A percentile compares a stretch with the other conserved stretches of the same genome.
phyloP scores from a whole-genome alignment of 768 basidiomycete genomes.

The Amanita inopinata region DNA sequence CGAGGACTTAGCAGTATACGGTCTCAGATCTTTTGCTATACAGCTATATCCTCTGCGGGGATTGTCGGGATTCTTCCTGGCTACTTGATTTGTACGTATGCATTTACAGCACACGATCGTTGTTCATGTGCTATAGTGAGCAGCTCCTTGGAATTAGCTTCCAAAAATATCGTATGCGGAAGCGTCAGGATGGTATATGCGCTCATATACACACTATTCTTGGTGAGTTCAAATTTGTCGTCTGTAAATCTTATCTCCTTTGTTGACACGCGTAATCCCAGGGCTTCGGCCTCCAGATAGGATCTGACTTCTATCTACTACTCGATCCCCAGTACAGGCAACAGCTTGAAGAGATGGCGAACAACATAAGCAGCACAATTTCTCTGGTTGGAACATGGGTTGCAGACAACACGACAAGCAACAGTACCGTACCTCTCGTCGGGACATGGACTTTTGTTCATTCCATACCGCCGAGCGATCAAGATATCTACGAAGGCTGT shows the following conservation, averaged over 20 bases:
- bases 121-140: slow-evolving; percentile 37
- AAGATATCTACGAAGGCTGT: slow-evolving; percentile 55
- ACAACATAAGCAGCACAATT: slow-evolving; percentile 36
- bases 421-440: slow-evolving; percentile 32
- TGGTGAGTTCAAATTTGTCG: slow-evolving; percentile 25
- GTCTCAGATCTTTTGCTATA: slow-evolving; percentile 78
- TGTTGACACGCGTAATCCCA: slow-evolving; percentile 13
- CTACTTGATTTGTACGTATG: slow-evolving; percentile 54
- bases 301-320: slow-evolving; percentile 70
- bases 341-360: slow-evolving; percentile 43
- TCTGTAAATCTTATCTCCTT: background rate
- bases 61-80: slow-evolving; percentile 90
- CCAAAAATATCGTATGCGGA: slow-evolving; percentile 78
- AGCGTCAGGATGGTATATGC: slow-evolving; percentile 86
- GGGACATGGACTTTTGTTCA: slow-evolving; percentile 66
- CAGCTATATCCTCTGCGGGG: slow-evolving; percentile 79
- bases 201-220: slow-evolving; percentile 77
- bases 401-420: slow-evolving; percentile 42
- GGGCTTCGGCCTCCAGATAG: slow-evolving; percentile 81
- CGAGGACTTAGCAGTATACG: slow-evolving; percentile 76
- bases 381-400: slow-evolving; percentile 58
- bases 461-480: slow-evolving; percentile 30
- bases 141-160: slow-evolving; percentile 75
- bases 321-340: slow-evolving; percentile 50
- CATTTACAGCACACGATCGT: slow-evolving; percentile 8